Evolutionary conservation across 495 filamentous ascomycete species (phyloP).

Genomic region (Schizothecium vesticola): DNA sequence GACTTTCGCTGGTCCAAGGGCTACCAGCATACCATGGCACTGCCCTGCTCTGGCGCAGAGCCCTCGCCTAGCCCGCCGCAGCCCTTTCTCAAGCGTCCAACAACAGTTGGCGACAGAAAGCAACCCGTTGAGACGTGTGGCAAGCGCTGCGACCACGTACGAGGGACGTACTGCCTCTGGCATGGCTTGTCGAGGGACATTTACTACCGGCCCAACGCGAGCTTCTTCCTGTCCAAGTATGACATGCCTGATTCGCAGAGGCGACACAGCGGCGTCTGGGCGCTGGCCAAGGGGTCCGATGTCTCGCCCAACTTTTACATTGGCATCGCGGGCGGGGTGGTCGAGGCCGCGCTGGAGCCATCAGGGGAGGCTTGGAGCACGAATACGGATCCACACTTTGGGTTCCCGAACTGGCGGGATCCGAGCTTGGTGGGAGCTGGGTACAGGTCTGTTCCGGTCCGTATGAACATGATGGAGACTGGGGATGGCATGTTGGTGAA

Average conservation of each 20-base stretch:
- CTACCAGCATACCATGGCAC: constrained; percentile 39
- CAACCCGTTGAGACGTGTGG: neutral
- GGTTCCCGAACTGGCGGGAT: constrained; percentile 14
- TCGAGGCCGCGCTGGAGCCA: constrained; percentile 30
- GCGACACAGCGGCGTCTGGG: neutral
- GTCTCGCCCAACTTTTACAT: constrained; percentile 39
- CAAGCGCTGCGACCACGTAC: constrained; percentile 25
- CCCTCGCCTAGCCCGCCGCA: constrained; percentile 36
- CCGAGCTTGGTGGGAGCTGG: neutral
- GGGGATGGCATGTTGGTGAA: constrained; percentile 20
- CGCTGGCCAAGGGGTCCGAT: constrained; percentile 28
- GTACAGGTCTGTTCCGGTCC: constrained; percentile 11
- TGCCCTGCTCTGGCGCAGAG: constrained; percentile 28
- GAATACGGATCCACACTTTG: constrained; percentile 23
- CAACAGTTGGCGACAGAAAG: neutral
- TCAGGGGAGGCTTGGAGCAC: neutral
- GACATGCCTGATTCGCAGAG: neutral
- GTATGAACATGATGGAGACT: constrained; percentile 25
- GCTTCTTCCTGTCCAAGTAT: constrained; percentile 22
- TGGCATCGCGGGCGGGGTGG: constrained; percentile 35
- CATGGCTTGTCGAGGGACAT: constrained; percentile 34
- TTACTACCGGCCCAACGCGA: constrained; percentile 42
- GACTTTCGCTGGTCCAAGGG: constrained; percentile 43
- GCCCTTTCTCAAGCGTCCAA: constrained; percentile 22
- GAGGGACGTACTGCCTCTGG: constrained; percentile 33